A percentile compares a stretch with the other conserved stretches of the same genome.
Conservation (phyloP, 345 rosid genomes). For the Mangifera indica region DNA sequence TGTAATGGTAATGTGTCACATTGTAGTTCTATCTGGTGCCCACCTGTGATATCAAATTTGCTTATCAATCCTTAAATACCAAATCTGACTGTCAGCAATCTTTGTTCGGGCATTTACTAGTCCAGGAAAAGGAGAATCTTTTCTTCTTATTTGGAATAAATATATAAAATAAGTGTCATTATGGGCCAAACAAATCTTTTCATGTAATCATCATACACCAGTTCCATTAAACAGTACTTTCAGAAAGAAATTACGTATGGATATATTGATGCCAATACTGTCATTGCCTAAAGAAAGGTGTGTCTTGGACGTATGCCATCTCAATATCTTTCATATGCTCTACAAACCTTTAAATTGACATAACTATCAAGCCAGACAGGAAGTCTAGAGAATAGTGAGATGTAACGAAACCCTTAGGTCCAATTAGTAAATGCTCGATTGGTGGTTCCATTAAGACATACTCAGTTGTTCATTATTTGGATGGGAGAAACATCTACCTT, state of each 20-base stretch:
- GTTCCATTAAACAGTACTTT: too few species aligned
- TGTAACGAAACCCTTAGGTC: neutral
- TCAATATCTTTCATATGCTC: too few species aligned
- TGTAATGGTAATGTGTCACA: neutral
- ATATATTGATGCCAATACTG: neutral
- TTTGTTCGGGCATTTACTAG: neutral
- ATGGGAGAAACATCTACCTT: constrained; percentile 1
- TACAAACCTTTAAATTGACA: neutral
- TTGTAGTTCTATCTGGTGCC: neutral
- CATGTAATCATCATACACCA: neutral
- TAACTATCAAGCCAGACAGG: neutral
- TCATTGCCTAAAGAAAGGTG: neutral
- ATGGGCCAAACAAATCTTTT: neutral
- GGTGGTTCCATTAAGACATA: neutral
- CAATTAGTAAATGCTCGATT: neutral
- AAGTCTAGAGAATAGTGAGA: neutral
- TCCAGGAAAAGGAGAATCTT: neutral
- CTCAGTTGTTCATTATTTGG: neutral
- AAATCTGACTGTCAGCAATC: neutral
- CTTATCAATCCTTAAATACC: neutral
- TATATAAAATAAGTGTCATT: neutral
- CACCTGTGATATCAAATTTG: neutral
- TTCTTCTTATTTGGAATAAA: neutral
- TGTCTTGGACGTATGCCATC: neutral
- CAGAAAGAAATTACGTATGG: too few species aligned